Conservation (phyloP, 2,329 filamentous ascomycete genomes). For the Trichophaea hybrida region DNA sequence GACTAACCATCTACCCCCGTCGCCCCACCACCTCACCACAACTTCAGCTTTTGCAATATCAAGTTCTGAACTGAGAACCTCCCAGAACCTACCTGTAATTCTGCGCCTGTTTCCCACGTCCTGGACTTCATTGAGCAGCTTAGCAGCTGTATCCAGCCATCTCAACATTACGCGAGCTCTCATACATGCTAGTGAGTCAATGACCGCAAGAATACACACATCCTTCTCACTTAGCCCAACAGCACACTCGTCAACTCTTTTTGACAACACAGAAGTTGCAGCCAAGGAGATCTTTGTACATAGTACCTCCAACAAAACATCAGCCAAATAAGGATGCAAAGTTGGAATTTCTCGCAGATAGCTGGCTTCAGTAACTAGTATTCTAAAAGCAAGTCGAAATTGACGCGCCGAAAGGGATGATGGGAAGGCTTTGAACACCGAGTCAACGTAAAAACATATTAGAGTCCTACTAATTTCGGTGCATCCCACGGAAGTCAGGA, state of each 20-base stretch:
- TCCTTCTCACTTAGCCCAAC: slow-evolving; percentile 57
- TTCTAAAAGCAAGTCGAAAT: slow-evolving; percentile 78
- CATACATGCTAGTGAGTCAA: slow-evolving; percentile 65
- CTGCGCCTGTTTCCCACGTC: slow-evolving; percentile 48
- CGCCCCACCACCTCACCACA: slow-evolving; percentile 77
- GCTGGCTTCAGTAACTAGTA: slow-evolving; percentile 64
- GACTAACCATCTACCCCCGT: slow-evolving; percentile 31
- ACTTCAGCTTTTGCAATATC: slow-evolving; percentile 69
- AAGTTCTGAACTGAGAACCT: slow-evolving; percentile 70
- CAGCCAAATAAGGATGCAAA: slow-evolving; percentile 61
- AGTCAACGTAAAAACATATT: slow-evolving; percentile 70
- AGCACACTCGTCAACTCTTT: slow-evolving; percentile 32
- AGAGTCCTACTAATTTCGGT: slow-evolving; percentile 54
- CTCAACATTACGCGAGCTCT: slow-evolving; percentile 57
- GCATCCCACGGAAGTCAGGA: slow-evolving; percentile 67
- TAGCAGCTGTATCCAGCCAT: slow-evolving; percentile 61
- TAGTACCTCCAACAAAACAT: slow-evolving; percentile 65
- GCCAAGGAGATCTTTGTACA: slow-evolving; percentile 48
- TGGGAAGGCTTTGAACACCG: slow-evolving; percentile 67
- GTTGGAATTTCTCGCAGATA: slow-evolving; percentile 63
- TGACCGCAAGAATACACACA: slow-evolving; percentile 57
- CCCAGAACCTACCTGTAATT: slow-evolving; percentile 61
- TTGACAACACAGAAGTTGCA: slow-evolving; percentile 36
- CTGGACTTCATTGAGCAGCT: slow-evolving; percentile 49
- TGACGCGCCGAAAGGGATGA: slow-evolving; percentile 64